Evolutionary conservation across 139 green algal species (phyloP).

Genomic region (Coccomyxa sp.): DNA sequence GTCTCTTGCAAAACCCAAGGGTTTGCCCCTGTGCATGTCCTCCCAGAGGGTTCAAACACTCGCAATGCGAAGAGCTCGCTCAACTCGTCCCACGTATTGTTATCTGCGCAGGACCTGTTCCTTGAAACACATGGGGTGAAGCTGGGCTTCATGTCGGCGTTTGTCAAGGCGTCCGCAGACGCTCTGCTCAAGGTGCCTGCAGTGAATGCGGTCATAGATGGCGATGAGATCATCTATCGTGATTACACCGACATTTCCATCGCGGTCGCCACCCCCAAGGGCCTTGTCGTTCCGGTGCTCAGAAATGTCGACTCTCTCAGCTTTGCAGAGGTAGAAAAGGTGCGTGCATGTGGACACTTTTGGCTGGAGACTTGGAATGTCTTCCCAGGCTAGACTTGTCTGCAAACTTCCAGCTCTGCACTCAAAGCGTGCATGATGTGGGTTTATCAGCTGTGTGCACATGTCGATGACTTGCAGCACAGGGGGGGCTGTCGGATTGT

Average conservation of each 20-base stretch:
- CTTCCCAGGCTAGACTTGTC: too few relatives aligned
- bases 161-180: constrained; percentile 87
- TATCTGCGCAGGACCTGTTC: constrained; percentile 80
- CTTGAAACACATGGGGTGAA: constrained; percentile 96
- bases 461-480: too few relatives aligned
- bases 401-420: not conserved
- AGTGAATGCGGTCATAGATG: constrained; percentile 95
- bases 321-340: constrained; percentile 94
- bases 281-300: constrained; percentile 93
- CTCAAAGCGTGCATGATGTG: not conserved
- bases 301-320: constrained; percentile 71
- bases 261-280: constrained; percentile 93
- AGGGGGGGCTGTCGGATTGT: too few relatives aligned
- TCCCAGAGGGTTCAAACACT: not conserved
- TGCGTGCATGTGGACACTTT: constrained; percentile 11
- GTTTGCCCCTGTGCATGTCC: not conserved
- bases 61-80: not conserved
- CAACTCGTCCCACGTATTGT: not conserved
- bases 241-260: constrained; percentile 89
- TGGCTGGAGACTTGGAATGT: not conserved
- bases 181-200: constrained; percentile 84
- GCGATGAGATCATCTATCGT: constrained; percentile 92
- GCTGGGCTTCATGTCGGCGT: constrained; percentile 98
- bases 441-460: too few relatives aligned
- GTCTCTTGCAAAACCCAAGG: not conserved